Evolutionary conservation across 202 grass and related monocot species (phyloP), one percentile per base, ranked within the genome.

Genomic region (Thinopyrum obtusiflorum): DNA sequence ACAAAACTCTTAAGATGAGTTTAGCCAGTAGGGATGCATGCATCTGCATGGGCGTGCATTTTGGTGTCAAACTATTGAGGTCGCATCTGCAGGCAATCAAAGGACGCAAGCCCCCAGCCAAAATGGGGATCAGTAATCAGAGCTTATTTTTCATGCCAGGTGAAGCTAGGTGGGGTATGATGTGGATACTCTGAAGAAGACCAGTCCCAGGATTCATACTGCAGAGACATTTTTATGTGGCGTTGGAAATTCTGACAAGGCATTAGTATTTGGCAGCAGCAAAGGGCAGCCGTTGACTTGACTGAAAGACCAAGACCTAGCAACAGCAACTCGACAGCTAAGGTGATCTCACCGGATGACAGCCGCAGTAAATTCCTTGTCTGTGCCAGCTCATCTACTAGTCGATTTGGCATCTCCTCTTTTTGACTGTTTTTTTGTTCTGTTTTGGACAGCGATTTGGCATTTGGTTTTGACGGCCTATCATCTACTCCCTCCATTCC

Each of bases 281-380:
- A 28, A 29, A 26, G 17, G 42, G 14, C 61, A 76, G 51, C 24
- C 18, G 10, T 85, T 73, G 70, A 77, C 70, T 82, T 44, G 25
- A 64, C 68, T 0, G 4, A 0, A 61, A 69, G 61, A 61, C 14
- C 13, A 68, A 51, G 49, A 66, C 65, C 28, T 23, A 51, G 32
- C 59, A 86, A 74, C 29, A 49, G 31, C 57, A 79, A 65, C 51
- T 73, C 73, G 55, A 11, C 61, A 21, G 61, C 44, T 59, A 28
- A 73, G 51, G 18, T 15, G 44, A 51, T 79, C 65, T 83, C 32
- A 77, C 42, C 55, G 7, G 24, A 11, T 42, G 44, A 51, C 47
- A 51, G 47, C 4, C 14, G 13, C 9, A 49, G 14, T 51, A 51
- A 51, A 51, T 51, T 51, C 14, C 47, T 6, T 51, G 47, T 17